phyloP scores from a whole-genome alignment of 2,329 filamentous ascomycete species.

The Bipolaris cookei region DNA sequence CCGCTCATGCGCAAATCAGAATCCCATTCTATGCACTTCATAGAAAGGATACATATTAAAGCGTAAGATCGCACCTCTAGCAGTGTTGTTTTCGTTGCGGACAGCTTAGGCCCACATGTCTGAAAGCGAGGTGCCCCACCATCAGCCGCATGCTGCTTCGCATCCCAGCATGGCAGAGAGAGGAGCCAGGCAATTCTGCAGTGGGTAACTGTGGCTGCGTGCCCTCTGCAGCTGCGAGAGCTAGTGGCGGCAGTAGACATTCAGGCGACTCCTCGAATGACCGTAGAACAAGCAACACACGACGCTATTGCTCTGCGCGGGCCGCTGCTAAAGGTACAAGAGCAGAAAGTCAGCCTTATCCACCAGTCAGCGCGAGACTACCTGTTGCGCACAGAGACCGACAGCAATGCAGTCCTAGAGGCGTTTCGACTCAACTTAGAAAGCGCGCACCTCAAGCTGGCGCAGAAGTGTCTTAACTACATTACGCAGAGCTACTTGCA shows the following conservation, averaged over 20 bases:
- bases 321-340: conserved; percentile 28
- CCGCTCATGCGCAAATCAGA: too few species aligned
- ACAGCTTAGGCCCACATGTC: background rate
- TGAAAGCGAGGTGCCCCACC: background rate
- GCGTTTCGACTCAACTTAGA: conserved; percentile 9
- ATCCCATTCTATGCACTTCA: too few species aligned
- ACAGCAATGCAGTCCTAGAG: conserved; percentile 10
- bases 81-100: too few species aligned
- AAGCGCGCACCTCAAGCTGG: conserved; percentile 10
- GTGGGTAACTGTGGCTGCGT: conserved; percentile 1
- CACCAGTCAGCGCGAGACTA: conserved; percentile 44
- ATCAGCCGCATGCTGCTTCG: conserved; percentile 20
- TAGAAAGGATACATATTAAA: too few species aligned
- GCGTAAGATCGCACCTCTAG: too few species aligned
- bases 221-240: conserved; percentile 36
- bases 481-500: background rate
- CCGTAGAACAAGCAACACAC: background rate
- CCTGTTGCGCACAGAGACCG: conserved; percentile 19
- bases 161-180: conserved; percentile 22
- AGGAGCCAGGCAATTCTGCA: conserved; percentile 21
- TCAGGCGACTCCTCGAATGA: background rate
- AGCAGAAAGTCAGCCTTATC: conserved; percentile 30
- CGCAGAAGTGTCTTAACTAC: background rate
- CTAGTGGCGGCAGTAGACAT: conserved; percentile 16
- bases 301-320: conserved; percentile 17